Evolutionary conservation across 345 rosid species (phyloP).

Genomic region (Linum tenue): DNA sequence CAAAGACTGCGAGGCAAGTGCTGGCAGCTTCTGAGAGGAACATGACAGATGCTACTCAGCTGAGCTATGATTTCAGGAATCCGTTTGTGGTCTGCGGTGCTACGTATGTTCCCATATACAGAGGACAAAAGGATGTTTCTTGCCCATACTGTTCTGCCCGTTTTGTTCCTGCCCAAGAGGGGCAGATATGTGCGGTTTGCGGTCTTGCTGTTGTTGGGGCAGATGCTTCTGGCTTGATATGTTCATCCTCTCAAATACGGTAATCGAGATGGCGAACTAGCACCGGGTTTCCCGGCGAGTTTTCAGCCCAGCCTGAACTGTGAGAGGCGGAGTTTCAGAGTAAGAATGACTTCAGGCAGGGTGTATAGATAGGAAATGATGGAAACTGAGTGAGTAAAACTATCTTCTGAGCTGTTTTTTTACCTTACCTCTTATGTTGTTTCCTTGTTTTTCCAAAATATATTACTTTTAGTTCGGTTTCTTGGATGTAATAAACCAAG

Average conservation of each 20-base stretch:
- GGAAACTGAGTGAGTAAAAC: too few species aligned
- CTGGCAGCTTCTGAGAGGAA: slow-evolving; percentile 75
- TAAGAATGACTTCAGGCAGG: too few species aligned
- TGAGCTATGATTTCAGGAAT: slow-evolving; percentile 88
- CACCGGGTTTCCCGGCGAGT: too few species aligned
- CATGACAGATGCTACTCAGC: slow-evolving; percentile 49
- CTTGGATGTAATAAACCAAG: too few species aligned
- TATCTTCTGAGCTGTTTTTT: too few species aligned
- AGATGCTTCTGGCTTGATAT: slow-evolving; percentile 85
- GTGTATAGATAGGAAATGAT: too few species aligned
- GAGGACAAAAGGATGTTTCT: slow-evolving; percentile 74
- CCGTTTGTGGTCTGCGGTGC: slow-evolving; percentile 90
- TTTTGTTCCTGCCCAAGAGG: slow-evolving; percentile 69
- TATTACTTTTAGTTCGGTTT: too few species aligned
- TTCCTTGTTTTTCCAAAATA: too few species aligned
- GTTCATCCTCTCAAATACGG: slow-evolving; percentile 64
- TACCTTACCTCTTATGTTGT: too few species aligned
- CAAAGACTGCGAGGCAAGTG: slow-evolving; percentile 72
- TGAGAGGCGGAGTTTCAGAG: too few species aligned
- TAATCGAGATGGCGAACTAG: background rate
- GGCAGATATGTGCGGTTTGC: slow-evolving; percentile 63
- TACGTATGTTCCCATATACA: slow-evolving; percentile 81
- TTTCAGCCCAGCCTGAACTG: too few species aligned
- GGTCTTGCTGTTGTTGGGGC: slow-evolving; percentile 83
- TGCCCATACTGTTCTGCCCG: slow-evolving; percentile 85